Base-by-base conservation (phyloP, 1,139 yeast species). In the Hanseniaspora uvarum region DNA sequence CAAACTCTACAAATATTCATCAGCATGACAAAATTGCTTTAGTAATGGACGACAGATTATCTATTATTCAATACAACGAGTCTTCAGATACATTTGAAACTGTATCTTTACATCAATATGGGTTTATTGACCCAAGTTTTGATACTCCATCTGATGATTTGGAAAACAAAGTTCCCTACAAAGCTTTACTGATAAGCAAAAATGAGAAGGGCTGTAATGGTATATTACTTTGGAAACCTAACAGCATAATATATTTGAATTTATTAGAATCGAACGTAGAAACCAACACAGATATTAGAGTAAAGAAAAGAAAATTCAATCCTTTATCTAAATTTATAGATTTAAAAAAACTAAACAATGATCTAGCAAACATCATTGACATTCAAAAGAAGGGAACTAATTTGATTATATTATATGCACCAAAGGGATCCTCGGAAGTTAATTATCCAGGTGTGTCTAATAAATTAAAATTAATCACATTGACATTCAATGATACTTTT, bases 21-120 rank as follows among this genome's bases (percentile, higher is more conserved):
- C 46, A 49, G 26, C 40, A 49, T 23, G 53, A 54, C 34, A 54
- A 44, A 39, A 44, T 54, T 8, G 51, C 52, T 18, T 31, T 54
- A 8, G 26, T 50, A 8, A 28, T 51, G 28, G 48, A 46, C 10
- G 96, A 96, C 24, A 89, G 89, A 65, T 65, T 87, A 53, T 84
- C 94, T 1, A 69, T 89, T 40, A 70, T 92, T 28, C 74, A 75
- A 57, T 92, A 95, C 88, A 83, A 87, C 63, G 69, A 70, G 11
- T 68, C 64, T 8, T 65, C 64, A 16, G 73, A 78, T 57, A 62
- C 76, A 0, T 73, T 92, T 14, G 72, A 77, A 19, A 87, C 96
- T 0, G 76, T 80, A 3, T 86, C 96, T 52, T 72, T 92, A 55
- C 99, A 92, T 68, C 87, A 78, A 65, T 92, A 89, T 66, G 97